These are phyloP conservation scores for Solanum appendiculatum DNA, from an alignment of 257 asterid species.

Conservation along the genomic window DNA sequence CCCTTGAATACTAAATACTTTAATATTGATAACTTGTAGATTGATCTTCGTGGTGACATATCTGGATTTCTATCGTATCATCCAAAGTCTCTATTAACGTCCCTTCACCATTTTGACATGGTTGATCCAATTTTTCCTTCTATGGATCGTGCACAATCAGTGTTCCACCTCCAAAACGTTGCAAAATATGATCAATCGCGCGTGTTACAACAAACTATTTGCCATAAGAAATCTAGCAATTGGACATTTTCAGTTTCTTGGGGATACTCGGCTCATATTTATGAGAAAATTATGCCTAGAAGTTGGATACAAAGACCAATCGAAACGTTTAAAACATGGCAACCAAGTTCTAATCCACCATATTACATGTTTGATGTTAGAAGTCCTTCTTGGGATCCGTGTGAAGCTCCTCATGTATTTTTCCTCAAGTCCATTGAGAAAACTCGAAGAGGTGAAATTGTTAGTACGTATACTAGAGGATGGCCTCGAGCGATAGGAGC, in stretches of 20 bases:
- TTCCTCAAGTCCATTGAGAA: slow-evolving; percentile 14
- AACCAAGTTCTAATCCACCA: background rate
- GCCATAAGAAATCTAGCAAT: slow-evolving; percentile 22
- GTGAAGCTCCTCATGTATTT: slow-evolving; percentile 39
- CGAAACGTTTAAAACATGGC: slow-evolving; percentile 43
- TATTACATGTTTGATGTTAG: slow-evolving; percentile 37
- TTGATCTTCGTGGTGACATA: slow-evolving; percentile 50
- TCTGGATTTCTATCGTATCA: slow-evolving; percentile 59
- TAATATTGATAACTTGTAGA: slow-evolving; percentile 10
- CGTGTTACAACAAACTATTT: slow-evolving; percentile 45
- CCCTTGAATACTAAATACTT: background rate
- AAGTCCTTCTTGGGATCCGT: slow-evolving; percentile 18
- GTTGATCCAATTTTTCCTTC: slow-evolving; percentile 41
- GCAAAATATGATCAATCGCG: slow-evolving; percentile 39
- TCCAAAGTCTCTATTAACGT: slow-evolving; percentile 33
- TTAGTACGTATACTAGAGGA: slow-evolving; percentile 16
- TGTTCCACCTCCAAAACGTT: slow-evolving; percentile 42
- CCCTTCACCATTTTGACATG: slow-evolving; percentile 59
- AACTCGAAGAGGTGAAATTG: background rate
- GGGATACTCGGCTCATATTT: slow-evolving; percentile 54
- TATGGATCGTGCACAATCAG: slow-evolving; percentile 25
- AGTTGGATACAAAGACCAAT: slow-evolving; percentile 37
- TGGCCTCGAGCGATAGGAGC: slow-evolving; percentile 17
- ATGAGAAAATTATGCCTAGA: slow-evolving; percentile 36
- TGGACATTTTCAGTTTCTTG: slow-evolving; percentile 63